A percentile compares a stretch with the other conserved stretches of the same genome.
Conservation (phyloP, 768 basidiomycete genomes). For the Lentinula edodes region DNA sequence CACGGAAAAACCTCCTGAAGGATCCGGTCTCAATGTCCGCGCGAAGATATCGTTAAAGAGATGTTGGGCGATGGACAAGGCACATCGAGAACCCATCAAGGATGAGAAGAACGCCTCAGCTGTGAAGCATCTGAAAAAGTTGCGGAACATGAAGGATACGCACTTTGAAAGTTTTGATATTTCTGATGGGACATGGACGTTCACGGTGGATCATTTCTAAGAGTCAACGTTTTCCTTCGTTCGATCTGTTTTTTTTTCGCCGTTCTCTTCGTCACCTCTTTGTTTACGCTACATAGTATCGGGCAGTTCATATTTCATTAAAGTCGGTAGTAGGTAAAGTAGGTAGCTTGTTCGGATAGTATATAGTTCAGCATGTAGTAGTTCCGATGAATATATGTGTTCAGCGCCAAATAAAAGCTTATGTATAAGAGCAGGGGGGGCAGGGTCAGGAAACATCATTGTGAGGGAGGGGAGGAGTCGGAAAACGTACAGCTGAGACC, state of each 20-base stretch:
- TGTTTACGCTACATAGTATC: not conserved
- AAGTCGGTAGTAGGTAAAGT: no score
- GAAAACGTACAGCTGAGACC: not conserved
- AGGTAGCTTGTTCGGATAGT: no score
- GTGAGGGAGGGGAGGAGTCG: not conserved
- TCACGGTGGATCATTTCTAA: slow-evolving; percentile 91
- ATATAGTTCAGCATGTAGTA: not conserved
- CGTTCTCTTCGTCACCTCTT: not conserved
- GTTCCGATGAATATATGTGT: not conserved
- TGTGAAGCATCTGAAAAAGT: slow-evolving; percentile 69
- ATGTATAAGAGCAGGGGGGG: no score
- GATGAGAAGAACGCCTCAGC: slow-evolving; percentile 67
- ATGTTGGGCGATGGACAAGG: slow-evolving; percentile 90
- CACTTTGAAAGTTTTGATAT: slow-evolving; percentile 78
- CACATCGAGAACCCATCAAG: slow-evolving; percentile 84
- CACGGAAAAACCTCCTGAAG: slow-evolving; percentile 77
- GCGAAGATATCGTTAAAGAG: slow-evolving; percentile 71
- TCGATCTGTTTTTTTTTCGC: not conserved
- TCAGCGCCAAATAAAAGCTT: no score
- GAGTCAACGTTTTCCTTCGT: not conserved
- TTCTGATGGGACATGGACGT: slow-evolving; percentile 85
- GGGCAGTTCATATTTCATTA: not conserved
- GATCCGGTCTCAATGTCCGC: slow-evolving; percentile 84
- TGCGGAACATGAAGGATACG: slow-evolving; percentile 83
- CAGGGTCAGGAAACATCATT: not conserved